Conservation (phyloP, 2,329 filamentous ascomycete species). For the Pseudogymnoascus sp. region DNA sequence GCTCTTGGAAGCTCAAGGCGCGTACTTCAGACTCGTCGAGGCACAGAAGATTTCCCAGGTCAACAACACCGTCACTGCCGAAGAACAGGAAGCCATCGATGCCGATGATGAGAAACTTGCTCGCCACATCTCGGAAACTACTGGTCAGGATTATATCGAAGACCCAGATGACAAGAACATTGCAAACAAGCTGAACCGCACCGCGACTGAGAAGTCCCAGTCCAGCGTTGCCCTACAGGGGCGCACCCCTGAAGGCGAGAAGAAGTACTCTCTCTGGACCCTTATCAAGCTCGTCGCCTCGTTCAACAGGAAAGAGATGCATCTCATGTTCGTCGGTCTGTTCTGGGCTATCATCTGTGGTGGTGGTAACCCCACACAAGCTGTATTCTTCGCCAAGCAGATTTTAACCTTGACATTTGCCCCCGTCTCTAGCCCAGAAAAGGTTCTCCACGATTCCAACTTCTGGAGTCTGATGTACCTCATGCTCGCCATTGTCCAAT, state of each 20-base stretch:
- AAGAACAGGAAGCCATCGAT: slow-evolving; percentile 44
- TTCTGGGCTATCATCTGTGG: slow-evolving; percentile 69
- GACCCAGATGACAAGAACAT: slow-evolving; percentile 57
- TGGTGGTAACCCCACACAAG: slow-evolving; percentile 66
- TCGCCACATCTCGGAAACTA: slow-evolving; percentile 37
- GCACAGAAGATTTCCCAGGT: slow-evolving; percentile 72
- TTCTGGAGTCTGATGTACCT: slow-evolving; percentile 89
- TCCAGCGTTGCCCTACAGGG: slow-evolving; percentile 65
- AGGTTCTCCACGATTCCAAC: slow-evolving; percentile 61
- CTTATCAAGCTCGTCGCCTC: slow-evolving; percentile 70
- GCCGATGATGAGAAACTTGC: slow-evolving; percentile 43
- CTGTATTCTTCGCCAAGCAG: slow-evolving; percentile 83
- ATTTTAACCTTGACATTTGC: slow-evolving; percentile 57
- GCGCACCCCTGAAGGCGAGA: slow-evolving; percentile 39
- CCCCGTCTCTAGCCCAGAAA: slow-evolving; percentile 30
- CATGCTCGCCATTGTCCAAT: slow-evolving; percentile 68
- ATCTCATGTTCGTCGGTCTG: slow-evolving; percentile 64
- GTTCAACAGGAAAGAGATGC: slow-evolving; percentile 69
- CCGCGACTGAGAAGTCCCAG: slow-evolving; percentile 47
- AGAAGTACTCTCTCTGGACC: slow-evolving; percentile 63
- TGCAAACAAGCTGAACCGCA: slow-evolving; percentile 47
- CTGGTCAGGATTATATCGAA: slow-evolving; percentile 35
- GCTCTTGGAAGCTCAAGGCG: slow-evolving; percentile 59
- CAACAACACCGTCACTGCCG: slow-evolving; percentile 43
- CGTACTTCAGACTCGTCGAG: slow-evolving; percentile 79